phyloP scores from a whole-genome alignment of 1,284 basidiomycete species.

The Naganishia sp. region DNA sequence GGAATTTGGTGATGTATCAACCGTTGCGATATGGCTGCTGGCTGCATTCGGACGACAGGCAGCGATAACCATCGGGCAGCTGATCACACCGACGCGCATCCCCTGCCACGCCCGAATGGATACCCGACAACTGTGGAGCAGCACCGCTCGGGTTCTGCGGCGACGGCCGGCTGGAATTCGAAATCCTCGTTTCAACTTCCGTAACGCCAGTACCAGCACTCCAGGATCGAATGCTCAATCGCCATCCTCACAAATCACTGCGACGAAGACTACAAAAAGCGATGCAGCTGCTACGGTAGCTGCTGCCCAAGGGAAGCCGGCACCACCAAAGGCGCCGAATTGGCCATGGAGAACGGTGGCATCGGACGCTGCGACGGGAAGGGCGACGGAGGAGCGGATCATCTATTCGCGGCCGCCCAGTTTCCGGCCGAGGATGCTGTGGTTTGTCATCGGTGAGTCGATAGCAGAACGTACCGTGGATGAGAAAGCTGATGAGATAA shows the following conservation, averaged over 20 bases:
- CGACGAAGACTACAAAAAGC: not conserved
- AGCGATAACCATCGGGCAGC: not conserved
- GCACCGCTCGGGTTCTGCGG: not conserved
- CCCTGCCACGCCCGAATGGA: not conserved
- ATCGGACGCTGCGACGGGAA: constrained; percentile 6
- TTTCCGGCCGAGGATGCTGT: constrained; percentile 27
- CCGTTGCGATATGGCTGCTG: not conserved
- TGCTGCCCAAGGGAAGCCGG: not conserved
- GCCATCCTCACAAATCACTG: not conserved
- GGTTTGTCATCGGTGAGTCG: constrained; percentile 30
- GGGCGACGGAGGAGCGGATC: constrained; percentile 21
- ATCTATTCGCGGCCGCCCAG: constrained; percentile 28
- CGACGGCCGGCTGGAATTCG: not conserved
- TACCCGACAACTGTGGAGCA: not conserved
- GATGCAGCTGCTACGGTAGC: not conserved
- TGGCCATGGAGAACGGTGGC: constrained; percentile 28
- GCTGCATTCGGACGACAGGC: not conserved
- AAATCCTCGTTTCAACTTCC: not conserved
- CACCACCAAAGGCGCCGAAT: constrained; percentile 15
- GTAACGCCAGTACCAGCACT: not conserved
- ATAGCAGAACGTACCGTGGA: not conserved
- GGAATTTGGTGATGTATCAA: not conserved
- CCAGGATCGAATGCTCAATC: not conserved
- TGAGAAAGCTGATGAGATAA: not conserved
- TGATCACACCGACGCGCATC: too few species aligned